Percentiles rank a stretch among this genome's conserved stretches.
Evolutionary conservation across 805 yeast species (phyloP).

Genomic region (Kazachstania bromeliacearum): DNA sequence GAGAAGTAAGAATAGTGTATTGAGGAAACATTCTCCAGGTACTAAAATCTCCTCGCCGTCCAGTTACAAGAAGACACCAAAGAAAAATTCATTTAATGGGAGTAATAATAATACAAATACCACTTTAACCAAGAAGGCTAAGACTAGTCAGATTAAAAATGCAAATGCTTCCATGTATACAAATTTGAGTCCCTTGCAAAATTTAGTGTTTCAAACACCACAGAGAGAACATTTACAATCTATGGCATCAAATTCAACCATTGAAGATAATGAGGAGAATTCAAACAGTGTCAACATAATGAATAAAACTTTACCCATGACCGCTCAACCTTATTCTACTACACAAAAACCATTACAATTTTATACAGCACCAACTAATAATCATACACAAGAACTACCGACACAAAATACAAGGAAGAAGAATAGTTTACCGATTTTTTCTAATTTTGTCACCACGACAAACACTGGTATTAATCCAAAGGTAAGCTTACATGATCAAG

Average conservation of each 20-base stretch:
- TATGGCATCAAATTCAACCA: background rate
- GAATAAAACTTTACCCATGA: background rate
- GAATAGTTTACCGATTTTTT: background rate
- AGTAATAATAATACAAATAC: constrained; percentile 5
- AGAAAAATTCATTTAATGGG: constrained; percentile 11
- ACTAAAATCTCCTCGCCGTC: constrained; percentile 28
- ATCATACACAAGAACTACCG: background rate
- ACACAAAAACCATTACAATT: constrained; percentile 30
- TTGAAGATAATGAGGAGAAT: background rate
- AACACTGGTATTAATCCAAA: background rate
- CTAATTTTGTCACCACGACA: background rate
- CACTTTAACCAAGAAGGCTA: constrained; percentile 5
- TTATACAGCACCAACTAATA: constrained; percentile 21
- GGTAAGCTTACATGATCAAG: background rate
- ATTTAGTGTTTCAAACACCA: constrained; percentile 28
- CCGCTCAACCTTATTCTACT: constrained; percentile 13
- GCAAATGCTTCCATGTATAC: background rate
- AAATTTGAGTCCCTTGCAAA: constrained; percentile 28
- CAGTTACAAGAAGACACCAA: constrained; percentile 29
- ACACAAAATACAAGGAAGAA: constrained; percentile 5
- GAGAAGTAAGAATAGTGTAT: constrained; percentile 30
- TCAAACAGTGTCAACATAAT: no score
- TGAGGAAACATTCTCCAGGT: constrained; percentile 26
- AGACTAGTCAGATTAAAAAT: background rate
- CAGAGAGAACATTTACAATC: constrained; percentile 14